Evolutionary conservation across 345 rosid species (phyloP), one percentile per base, ranked within the genome.

Genomic region (Abelmoschus esculentus): DNA sequence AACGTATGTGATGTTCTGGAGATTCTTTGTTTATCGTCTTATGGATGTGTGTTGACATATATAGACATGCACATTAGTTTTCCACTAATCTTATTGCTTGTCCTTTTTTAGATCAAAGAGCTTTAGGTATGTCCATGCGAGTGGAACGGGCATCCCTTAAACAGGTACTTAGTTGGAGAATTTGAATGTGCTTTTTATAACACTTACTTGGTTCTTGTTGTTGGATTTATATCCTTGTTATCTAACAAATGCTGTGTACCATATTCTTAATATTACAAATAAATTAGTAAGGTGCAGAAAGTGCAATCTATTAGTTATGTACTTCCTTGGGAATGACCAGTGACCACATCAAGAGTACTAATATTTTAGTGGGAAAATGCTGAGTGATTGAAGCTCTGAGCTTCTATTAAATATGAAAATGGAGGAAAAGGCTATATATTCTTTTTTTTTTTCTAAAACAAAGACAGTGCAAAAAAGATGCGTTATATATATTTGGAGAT

Each of bases 81-180:
- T 22, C 36, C 36, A 49, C 53, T 49, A 49, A 15, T 49, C 17
- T 15, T 4, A 49, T 49, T 49, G 53, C 53, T 3, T 2, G 17
- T 49, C 18, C 54, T 22, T 22, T 22, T 22, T 22, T 22, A 22
- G 26, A 22, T 22, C 26, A 93, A 82, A 86, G 98, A 82, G 98
- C 98, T 46, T 71, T 89, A 85, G 98, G 98, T 61, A 91, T 93
- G 98, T 91, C 97, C 73, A 93, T 93, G 98, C 86, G 97, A 60
- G 92, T 88, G 38, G 98, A 93, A 80, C 83, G 97, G 22, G 96
- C 98, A 60, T 86, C 93, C 61, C 96, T 95, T 76, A 66, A 85
- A 72, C 98, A 93, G 84, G 98, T 93, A 72, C 12, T 18, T 56
- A 10, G 18, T 74, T 15, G 15, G 18, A 70, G 67, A 8, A 12